Base-by-base conservation (phyloP, 768 basidiomycete species). In the Amylocystis lapponica region DNA sequence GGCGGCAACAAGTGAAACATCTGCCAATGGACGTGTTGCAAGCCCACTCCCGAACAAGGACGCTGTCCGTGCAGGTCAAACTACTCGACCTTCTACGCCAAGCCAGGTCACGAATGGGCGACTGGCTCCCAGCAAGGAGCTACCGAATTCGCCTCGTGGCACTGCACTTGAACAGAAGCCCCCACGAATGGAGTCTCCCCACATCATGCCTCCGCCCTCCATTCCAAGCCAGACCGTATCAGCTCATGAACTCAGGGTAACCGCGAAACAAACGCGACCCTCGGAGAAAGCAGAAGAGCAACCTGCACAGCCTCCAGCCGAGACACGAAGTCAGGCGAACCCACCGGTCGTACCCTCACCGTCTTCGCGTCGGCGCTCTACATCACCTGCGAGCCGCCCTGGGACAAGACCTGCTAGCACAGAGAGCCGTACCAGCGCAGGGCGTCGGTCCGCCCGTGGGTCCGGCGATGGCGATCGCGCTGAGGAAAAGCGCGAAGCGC, bases 221-320 rank as follows among this genome's bases (percentile, higher is more conserved):
- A 78, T 71, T 36, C 88, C 88, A 2, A 90, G 87, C 53, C 85
- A 88, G 54, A 88, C 86, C 0, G 64, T 69, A 5, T 84, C 83
- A 9, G 86, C 86, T 1, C 84, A 88, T 52, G 87, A 87, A 53
- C 70, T 89, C 13, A 75, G 88, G 38, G 85, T 86, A 57, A 87
- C 83, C 2, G 87, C 86, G 5, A 84, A 82, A 54, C 81, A 84
- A 55, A 72, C 77, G 14, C 61, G 67, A 34, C 52, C 49, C 33
- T 45, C 59, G 32, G 78, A 54, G 52, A 68, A 57, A 46, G 49
- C 53, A 17, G 75, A 76, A 23, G 71, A 72, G 36, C 69, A 64
- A 27, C 54, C 55, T 23, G 41, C 30, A 11, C 53, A 50, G 41
- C 54, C 47, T 27, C 57, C 50, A 5, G 53, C 53, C 13, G 72